Evolutionary conservation across 1,139 yeast species (phyloP), one percentile per base, ranked within the genome.

Genomic region (Yamadazyma spencermartinsiae): DNA sequence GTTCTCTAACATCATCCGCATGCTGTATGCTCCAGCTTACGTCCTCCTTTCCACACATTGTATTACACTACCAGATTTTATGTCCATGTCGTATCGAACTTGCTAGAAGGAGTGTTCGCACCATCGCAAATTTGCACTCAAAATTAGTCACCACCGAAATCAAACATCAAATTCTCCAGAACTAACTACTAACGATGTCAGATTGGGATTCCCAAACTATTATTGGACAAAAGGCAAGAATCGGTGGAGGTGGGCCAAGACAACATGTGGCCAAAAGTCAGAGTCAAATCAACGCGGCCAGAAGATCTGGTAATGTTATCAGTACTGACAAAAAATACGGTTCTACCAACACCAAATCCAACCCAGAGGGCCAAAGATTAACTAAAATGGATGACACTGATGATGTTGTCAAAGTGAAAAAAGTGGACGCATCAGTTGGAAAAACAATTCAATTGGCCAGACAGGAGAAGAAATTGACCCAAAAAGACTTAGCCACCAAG

Each of bases 401-500:
- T 55, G 97, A 90, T 56, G 90, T 92, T 45, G 95, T 89, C 41
- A 86, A 95, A 31, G 95, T 95, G 39, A 86, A 90, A 68, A 94
- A 89, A 69, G 68, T 92, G 42, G 95, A 88, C 43, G 71, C 76
- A 21, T 68, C 69, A 43, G 98, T 94, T 28, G 98, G 98, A 54
- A 86, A 84, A 61, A 85, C 94, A 39, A 89, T 92, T 54, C 79
- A 82, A 44, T 74, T 82, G 61, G 96, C 86, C 31, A 84, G 98
- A 70, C 85, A 82, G 57, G 97, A 87, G 48, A 89, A 89, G 77
- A 79, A 80, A 55, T 61, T 89, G 58, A 86, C 97, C 9, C 98
- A 92, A 67, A 92, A 92, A 75, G 98, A 92, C 53, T 76, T 92
- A 56, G 98, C 98, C 54, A 88, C 96, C 46, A 86, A 83, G 63